phyloP scores from a whole-genome alignment of 768 basidiomycete species.

The Hebeloma cylindrosporum region DNA sequence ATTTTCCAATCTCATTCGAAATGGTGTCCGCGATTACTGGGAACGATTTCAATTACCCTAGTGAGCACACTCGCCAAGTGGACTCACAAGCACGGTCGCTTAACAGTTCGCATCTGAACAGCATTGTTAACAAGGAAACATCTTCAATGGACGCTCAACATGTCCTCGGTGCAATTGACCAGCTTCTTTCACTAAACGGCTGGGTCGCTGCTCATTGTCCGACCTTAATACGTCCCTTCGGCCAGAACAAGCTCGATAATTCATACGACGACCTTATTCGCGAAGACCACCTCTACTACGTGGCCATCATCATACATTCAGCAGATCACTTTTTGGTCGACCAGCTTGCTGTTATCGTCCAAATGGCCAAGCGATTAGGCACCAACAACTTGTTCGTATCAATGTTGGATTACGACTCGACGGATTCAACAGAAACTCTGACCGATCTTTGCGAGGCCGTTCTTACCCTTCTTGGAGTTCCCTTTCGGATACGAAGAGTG shows the following conservation, averaged over 20 bases:
- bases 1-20: slow-evolving; percentile 68
- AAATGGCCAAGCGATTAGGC: slow-evolving; percentile 89
- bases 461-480: slow-evolving; percentile 87
- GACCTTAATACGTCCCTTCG: slow-evolving; percentile 91
- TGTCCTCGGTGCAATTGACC: slow-evolving; percentile 87
- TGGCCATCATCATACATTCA: slow-evolving; percentile 94
- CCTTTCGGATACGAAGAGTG: slow-evolving; percentile 90
- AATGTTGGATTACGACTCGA: slow-evolving; percentile 96
- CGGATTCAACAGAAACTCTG: slow-evolving; percentile 92
- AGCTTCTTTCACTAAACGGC: slow-evolving; percentile 91
- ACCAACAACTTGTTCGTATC: slow-evolving; percentile 92
- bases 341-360: slow-evolving; percentile 96
- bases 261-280: slow-evolving; percentile 87
- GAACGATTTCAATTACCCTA: slow-evolving; percentile 89
- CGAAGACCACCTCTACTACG: slow-evolving; percentile 85
- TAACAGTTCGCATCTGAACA: background rate
- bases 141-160: slow-evolving; percentile 88
- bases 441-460: slow-evolving; percentile 95
- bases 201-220: slow-evolving; percentile 98
- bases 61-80: slow-evolving; percentile 48
- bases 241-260: slow-evolving; percentile 82
- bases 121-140: slow-evolving; percentile 81
- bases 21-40: slow-evolving; percentile 90
- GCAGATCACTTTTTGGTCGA: slow-evolving; percentile 99
- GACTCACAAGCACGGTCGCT: background rate